A percentile compares a stretch with the other conserved stretches of the same genome.
phyloP scores from a whole-genome alignment of 306 rosid species.

The Ormosia emarginata region DNA sequence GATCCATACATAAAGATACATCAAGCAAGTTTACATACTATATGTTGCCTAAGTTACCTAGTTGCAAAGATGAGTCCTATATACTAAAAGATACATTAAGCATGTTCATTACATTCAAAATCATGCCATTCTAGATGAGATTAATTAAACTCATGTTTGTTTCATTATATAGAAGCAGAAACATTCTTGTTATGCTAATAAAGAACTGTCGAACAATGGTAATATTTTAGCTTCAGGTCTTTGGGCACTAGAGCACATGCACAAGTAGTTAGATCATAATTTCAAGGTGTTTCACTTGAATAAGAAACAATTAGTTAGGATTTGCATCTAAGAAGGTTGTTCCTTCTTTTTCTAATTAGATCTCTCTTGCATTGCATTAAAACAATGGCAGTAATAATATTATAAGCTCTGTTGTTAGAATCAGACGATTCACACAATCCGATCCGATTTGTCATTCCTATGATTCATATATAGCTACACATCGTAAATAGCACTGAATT shows the following conservation, averaged over 20 bases:
- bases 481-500: too few species aligned
- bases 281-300: conserved; percentile 87
- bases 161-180: conserved; percentile 9
- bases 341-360: neutral
- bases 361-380: neutral
- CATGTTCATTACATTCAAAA: too few species aligned
- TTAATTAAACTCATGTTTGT: conserved; percentile 14
- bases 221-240: conserved; percentile 11
- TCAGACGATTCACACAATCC: too few species aligned
- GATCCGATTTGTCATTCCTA: too few species aligned
- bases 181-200: neutral
- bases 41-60: neutral
- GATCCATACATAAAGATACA: neutral
- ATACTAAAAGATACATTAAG: neutral
- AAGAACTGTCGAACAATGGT: conserved; percentile 1
- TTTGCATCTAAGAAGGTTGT: neutral
- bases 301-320: conserved; percentile 19
- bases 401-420: neutral
- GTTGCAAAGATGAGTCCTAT: conserved; percentile 11
- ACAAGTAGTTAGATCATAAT: conserved; percentile 69
- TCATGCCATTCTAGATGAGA: conserved; percentile 1
- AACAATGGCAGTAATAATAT: neutral
- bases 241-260: neutral
- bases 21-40: conserved; percentile 9
- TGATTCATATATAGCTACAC: too few species aligned